These are phyloP conservation scores for Clitoria ternatea DNA, from an alignment of 306 rosid genomes.

Conservation along the genomic window DNA sequence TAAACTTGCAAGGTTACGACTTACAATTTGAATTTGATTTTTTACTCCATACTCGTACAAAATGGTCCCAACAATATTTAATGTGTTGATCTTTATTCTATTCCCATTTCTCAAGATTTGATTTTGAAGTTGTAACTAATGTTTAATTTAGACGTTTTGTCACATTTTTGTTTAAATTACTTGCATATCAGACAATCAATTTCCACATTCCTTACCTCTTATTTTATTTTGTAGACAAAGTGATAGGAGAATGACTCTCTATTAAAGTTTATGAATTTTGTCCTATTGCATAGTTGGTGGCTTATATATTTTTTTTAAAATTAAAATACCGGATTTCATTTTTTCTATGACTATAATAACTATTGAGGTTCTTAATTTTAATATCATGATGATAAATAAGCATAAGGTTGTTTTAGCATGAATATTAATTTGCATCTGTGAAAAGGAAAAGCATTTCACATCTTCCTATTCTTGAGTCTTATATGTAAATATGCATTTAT, in stretches of 20 bases:
- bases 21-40: background rate
- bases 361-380: background rate
- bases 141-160: no score
- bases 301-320: background rate
- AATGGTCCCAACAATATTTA: no score
- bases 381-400: background rate
- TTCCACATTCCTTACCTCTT: background rate
- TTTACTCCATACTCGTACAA: background rate
- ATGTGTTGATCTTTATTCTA: background rate
- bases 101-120: background rate
- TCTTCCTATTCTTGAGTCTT: background rate
- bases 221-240: background rate
- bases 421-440: background rate
- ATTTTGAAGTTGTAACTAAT: background rate
- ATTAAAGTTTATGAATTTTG: background rate
- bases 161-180: background rate
- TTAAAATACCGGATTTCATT: background rate
- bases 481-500: background rate
- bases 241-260: background rate
- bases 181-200: background rate
- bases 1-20: background rate
- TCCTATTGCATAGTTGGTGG: background rate
- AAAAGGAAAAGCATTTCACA: background rate
- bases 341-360: background rate
- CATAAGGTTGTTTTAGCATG: background rate